Evolutionary conservation across 768 basidiomycete genomes (phyloP), one percentile per base, ranked within the genome.

Genomic region (Phlebiopsis gigantea): DNA sequence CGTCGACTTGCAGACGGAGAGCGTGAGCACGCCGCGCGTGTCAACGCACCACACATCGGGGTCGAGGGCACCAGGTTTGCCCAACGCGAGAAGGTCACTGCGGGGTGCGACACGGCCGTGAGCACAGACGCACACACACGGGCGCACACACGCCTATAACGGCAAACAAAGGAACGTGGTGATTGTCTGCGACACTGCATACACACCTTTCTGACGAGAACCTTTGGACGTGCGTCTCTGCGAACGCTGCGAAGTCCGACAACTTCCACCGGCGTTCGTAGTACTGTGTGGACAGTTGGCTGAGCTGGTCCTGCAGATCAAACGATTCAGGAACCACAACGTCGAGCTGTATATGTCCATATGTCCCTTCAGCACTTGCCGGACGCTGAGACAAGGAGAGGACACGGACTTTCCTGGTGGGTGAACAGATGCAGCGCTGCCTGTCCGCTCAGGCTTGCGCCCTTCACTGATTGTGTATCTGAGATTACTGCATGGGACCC

Each of bases 31-130:
- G 3, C 84, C 83, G 17, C 84, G 78, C 2, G 77, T 73, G 62
- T 89, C 87, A 55, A 88, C 73, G 63, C 84, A 87, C 88, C 89
- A 90, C 1, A 75, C 76, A 58, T 88, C 86, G 28, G 83, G 79
- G 5, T 65, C 61, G 6, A 52, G 55, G 15, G 57, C 24, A 9
- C 57, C 55, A 0, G 63, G 52, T 8, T 58, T 24, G 9, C 65
- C 65, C 2, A 61, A 6, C 2, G 63, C 66, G 6, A 61, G 14
- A 2, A 67, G 34, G 21, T 60, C 52, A 21, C 65, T 66, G 28
- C 9, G 29, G n/a, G 22, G 9, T 39, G 21, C 14, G 22, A 46
- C 8, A 25, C n/a, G n/a, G 22, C 52, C 43, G 21, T 41, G 46
- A 46, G 39, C 1, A 39, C 19, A 28, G 8, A 34, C 29, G 42